A percentile compares a stretch with the other conserved stretches of the same genome.
Evolutionary conservation across 192 early-diverging fungal species (phyloP).

Genomic region (Coemansia sp.): DNA sequence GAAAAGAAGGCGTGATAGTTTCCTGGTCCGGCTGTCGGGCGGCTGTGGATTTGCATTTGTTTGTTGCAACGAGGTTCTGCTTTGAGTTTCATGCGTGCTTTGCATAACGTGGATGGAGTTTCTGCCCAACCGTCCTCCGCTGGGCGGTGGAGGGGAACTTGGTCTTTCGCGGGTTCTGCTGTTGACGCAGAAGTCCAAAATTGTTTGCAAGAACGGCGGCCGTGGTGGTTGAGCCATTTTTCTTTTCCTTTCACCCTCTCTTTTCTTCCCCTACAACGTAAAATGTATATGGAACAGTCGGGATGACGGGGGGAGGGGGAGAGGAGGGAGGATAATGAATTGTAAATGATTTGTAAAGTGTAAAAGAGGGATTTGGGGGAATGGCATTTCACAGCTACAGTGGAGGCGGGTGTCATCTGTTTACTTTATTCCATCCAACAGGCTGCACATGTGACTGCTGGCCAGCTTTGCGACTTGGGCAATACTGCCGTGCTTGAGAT

Average conservation of each 20-base stretch:
- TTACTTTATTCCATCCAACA: neutral
- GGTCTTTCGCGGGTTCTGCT: neutral
- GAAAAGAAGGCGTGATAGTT: neutral
- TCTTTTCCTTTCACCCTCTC: neutral
- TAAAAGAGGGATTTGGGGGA: neutral
- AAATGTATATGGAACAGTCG: neutral
- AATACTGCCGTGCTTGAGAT: no score
- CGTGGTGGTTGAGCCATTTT: neutral
- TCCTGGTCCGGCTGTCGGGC: neutral
- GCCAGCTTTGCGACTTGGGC: no score
- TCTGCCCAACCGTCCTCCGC: slow-evolving; percentile 5
- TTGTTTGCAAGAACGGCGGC: slow-evolving; percentile 6
- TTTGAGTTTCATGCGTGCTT: slow-evolving; percentile 1
- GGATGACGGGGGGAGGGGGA: neutral
- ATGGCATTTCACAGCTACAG: no score
- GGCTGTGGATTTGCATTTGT: neutral
- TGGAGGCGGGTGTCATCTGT: neutral
- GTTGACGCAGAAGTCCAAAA: slow-evolving; percentile 16
- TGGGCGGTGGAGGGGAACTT: neutral
- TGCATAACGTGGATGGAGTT: slow-evolving; percentile 47
- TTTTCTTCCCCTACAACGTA: neutral
- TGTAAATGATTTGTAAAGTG: neutral
- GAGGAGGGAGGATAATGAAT: neutral
- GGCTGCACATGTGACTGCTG: neutral
- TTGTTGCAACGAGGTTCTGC: neutral